Percentiles rank a stretch among this genome's conserved stretches.
Evolutionary conservation across 176 grass and related monocot genomes (phyloP).

Genomic region (Carex scoparia): DNA sequence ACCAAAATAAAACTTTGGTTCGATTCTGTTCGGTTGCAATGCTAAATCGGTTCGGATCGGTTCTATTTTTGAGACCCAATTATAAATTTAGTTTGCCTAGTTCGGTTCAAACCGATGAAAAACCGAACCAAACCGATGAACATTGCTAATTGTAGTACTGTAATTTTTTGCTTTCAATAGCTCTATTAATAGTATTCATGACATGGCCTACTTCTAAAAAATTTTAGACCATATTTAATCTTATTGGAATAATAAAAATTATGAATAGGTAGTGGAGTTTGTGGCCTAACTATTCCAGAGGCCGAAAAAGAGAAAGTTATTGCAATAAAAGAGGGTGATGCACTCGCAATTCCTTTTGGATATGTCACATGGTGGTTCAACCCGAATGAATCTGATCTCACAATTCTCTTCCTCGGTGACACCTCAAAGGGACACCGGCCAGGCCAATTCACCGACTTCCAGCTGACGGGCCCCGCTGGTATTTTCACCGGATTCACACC

Average conservation of each 20-base stretch:
- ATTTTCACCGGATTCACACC: conserved; percentile 85
- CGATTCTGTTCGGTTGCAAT: too few species aligned
- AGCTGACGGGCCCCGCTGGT: conserved; percentile 50
- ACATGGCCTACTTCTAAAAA: too few species aligned
- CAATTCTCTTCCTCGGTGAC: conserved; percentile 74
- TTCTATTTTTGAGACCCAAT: too few species aligned
- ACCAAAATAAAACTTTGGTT: too few species aligned
- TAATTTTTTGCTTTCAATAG: not conserved
- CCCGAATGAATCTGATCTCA: conserved; percentile 35
- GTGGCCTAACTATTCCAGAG: not conserved
- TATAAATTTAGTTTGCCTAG: too few species aligned
- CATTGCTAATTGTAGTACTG: too few species aligned
- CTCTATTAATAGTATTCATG: not conserved
- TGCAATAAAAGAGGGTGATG: conserved; percentile 60
- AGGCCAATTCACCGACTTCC: conserved; percentile 77
- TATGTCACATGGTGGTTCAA: conserved; percentile 88
- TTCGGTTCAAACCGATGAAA: too few species aligned
- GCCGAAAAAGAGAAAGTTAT: conserved; percentile 66
- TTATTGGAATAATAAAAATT: not conserved
- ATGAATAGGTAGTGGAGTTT: not conserved
- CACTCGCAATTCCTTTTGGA: conserved; percentile 70
- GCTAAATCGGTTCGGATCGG: too few species aligned
- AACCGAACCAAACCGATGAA: too few species aligned
- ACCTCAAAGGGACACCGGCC: conserved; percentile 74
- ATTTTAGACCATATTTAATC: too few species aligned